Percentiles rank a stretch among this genome's conserved stretches.
Conservation (phyloP, 2,329 filamentous ascomycete species). For the Myriosclerotinia duriaeana region DNA sequence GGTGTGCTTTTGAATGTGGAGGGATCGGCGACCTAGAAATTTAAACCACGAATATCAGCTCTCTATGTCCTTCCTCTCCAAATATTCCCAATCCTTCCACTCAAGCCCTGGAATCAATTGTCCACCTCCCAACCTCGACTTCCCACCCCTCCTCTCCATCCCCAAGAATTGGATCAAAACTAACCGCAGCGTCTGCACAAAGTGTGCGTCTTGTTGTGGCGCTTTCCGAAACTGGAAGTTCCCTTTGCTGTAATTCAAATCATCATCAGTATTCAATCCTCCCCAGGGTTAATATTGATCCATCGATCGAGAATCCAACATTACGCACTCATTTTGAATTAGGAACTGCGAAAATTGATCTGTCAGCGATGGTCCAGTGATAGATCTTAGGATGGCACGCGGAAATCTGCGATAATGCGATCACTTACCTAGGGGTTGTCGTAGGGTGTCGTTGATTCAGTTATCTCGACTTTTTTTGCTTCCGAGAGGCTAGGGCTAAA, state of each 20-base stretch:
- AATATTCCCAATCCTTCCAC: not conserved
- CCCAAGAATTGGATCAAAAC: conserved; percentile 30
- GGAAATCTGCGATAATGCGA: conserved; percentile 8
- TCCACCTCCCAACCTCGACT: conserved; percentile 9
- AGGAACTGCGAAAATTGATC: conserved; percentile 30
- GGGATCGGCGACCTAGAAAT: conserved; percentile 78
- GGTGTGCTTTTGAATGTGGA: conserved; percentile 99
- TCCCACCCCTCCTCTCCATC: conserved; percentile 34
- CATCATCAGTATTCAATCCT: conserved; percentile 20
- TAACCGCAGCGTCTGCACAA: conserved; percentile 43
- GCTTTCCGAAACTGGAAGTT: conserved; percentile 40
- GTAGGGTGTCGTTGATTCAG: conserved; percentile 22
- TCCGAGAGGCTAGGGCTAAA: conserved; percentile 6
- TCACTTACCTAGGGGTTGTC: conserved; percentile 23
- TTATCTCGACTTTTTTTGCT: conserved; percentile 19
- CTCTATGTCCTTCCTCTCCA: conserved; percentile 5
- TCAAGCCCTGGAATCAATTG: conserved; percentile 15
- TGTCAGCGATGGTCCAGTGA: conserved; percentile 14
- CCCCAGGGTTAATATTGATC: conserved; percentile 17
- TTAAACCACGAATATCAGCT: conserved; percentile 32
- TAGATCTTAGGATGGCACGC: not conserved
- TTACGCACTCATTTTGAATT: conserved; percentile 41
- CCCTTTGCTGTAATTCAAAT: conserved; percentile 38
- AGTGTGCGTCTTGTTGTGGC: conserved; percentile 43
- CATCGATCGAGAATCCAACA: conserved; percentile 15